phyloP scores from a whole-genome alignment of 2,329 filamentous ascomycete species.

The Colletotrichum melonis region DNA sequence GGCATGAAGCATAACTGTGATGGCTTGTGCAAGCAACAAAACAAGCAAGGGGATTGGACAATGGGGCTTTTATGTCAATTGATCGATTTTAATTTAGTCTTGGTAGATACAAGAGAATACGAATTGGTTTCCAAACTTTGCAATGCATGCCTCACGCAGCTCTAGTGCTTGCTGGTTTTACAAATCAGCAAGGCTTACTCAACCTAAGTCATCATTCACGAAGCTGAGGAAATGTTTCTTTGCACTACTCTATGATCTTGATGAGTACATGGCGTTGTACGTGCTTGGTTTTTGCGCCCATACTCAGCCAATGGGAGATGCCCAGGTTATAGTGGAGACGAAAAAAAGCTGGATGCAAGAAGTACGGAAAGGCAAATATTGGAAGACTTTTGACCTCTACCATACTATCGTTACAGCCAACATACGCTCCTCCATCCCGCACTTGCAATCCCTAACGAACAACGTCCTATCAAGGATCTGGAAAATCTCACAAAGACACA shows the following conservation, averaged over 20 bases:
- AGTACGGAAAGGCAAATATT: not conserved
- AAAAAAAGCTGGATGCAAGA: conserved; percentile 13
- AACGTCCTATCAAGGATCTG: not conserved
- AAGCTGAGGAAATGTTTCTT: not conserved
- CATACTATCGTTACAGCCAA: not conserved
- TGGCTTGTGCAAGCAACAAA: not conserved
- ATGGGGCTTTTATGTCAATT: not conserved
- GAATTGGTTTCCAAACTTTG: not conserved
- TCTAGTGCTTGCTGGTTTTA: no score
- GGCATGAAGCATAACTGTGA: not conserved
- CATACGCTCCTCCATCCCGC: not conserved
- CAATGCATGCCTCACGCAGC: no score
- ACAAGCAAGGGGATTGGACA: not conserved
- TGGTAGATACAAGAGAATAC: not conserved
- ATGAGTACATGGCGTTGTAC: no score
- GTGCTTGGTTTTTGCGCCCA: not conserved
- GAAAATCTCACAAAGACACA: not conserved
- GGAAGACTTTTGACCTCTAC: not conserved
- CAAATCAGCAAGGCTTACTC: not conserved
- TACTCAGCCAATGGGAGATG: not conserved
- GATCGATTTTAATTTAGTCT: not conserved
- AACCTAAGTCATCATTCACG: not conserved
- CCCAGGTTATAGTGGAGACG: not conserved
- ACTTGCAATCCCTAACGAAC: not conserved
- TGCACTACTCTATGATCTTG: not conserved